Percentiles rank a stretch among this genome's conserved stretches.
phyloP scores from a whole-genome alignment of 2,329 filamentous ascomycete species.

The Grosmannia penicillata region DNA sequence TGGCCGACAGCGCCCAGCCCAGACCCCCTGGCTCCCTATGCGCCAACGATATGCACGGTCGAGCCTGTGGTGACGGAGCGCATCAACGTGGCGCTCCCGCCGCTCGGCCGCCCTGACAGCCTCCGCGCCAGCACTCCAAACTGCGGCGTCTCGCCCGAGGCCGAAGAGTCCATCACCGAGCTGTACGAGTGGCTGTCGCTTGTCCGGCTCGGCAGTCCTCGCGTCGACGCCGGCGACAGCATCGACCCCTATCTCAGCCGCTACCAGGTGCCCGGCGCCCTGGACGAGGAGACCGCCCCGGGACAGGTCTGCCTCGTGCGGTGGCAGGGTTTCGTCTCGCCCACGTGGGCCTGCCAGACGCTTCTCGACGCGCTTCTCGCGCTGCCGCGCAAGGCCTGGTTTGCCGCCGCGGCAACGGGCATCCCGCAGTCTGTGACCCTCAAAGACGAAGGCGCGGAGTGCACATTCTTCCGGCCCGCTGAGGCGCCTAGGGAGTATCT shows the following conservation, averaged over 20 bases:
- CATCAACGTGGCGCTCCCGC: slow-evolving; percentile 17
- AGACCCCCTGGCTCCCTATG: slow-evolving; percentile 31
- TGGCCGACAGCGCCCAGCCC: slow-evolving; percentile 32
- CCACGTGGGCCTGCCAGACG: slow-evolving; percentile 33
- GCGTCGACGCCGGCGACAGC: slow-evolving; percentile 38
- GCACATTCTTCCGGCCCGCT: slow-evolving; percentile 37
- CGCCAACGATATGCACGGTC: slow-evolving; percentile 27
- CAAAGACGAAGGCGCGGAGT: slow-evolving; percentile 29
- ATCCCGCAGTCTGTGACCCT: slow-evolving; percentile 32
- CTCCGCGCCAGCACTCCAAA: slow-evolving; percentile 20
- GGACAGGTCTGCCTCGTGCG: slow-evolving; percentile 31
- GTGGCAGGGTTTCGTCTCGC: slow-evolving; percentile 44
- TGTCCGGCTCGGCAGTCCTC: slow-evolving; percentile 49
- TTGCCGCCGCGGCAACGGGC: slow-evolving; percentile 36
- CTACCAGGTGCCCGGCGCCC: slow-evolving; percentile 40
- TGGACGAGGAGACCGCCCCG: not conserved
- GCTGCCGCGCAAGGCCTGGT: slow-evolving; percentile 34
- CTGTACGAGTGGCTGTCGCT: slow-evolving; percentile 65
- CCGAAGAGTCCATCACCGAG: slow-evolving; percentile 49
- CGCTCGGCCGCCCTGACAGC: slow-evolving; percentile 17
- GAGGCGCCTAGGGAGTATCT: slow-evolving; percentile 36
- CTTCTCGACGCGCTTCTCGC: slow-evolving; percentile 29
- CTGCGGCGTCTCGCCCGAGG: slow-evolving; percentile 28
- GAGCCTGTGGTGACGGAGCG: slow-evolving; percentile 16
- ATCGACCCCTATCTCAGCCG: slow-evolving; percentile 57